These are phyloP conservation scores for Przewalskia tangutica DNA, from an alignment of 257 asterid genomes.

Conservation along the genomic window DNA sequence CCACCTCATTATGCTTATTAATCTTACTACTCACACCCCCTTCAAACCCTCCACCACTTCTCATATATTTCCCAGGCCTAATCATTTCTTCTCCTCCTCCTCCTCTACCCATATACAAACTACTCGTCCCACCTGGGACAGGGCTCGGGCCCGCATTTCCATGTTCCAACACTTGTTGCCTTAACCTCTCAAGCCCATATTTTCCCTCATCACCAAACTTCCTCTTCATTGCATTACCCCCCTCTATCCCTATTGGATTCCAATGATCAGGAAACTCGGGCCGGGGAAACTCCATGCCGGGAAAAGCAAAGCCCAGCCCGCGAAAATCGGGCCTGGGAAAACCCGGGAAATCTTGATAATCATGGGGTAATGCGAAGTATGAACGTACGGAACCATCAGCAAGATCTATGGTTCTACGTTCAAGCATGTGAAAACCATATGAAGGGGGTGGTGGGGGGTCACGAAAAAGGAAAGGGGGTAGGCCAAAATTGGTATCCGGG, in stretches of 20 bases:
- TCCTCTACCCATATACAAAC: slow-evolving; percentile 18
- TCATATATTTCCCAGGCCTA: slow-evolving; percentile 48
- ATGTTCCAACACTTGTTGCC: slow-evolving; percentile 81
- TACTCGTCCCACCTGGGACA: slow-evolving; percentile 22
- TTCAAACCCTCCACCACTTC: slow-evolving; percentile 13
- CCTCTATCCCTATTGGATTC: slow-evolving; percentile 21
- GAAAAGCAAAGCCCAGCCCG: slow-evolving; percentile 14
- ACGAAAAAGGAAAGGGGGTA: slow-evolving; percentile 42
- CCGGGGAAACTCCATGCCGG: not conserved
- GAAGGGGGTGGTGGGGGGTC: slow-evolving; percentile 88
- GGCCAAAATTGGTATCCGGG: slow-evolving; percentile 3
- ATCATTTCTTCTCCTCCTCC: slow-evolving; percentile 47
- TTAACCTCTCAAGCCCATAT: slow-evolving; percentile 80
- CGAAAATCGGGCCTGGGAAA: slow-evolving; percentile 33
- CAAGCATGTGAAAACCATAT: slow-evolving; percentile 90
- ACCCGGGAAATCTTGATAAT: slow-evolving; percentile 54
- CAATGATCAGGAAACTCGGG: slow-evolving; percentile 1
- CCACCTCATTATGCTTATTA: slow-evolving; percentile 9
- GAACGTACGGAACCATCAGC: slow-evolving; percentile 85
- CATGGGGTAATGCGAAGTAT: slow-evolving; percentile 72
- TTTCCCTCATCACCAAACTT: slow-evolving; percentile 70
- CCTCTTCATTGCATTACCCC: slow-evolving; percentile 38
- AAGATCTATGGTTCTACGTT: slow-evolving; percentile 63
- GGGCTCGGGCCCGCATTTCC: slow-evolving; percentile 44
- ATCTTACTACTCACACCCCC: not conserved